Percentiles rank a stretch among this genome's conserved stretches.
These are phyloP conservation scores for Aureobasidium sp. DNA, from an alignment of 2,329 filamentous ascomycete genomes.

Conservation along the genomic window DNA sequence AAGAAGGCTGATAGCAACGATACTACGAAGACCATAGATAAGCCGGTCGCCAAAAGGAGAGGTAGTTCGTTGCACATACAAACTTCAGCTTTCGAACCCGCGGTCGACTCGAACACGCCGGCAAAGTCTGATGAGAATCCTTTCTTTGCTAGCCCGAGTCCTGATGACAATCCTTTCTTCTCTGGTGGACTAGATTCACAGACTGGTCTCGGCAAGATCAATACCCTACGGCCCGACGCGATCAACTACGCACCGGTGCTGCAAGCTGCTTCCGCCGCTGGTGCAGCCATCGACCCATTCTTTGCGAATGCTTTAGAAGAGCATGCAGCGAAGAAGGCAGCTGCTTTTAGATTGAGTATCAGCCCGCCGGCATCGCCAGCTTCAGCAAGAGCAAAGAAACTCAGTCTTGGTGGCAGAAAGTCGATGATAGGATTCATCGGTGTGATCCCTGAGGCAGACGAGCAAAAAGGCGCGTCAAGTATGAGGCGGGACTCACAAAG, in stretches of 20 bases:
- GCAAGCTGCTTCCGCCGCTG: conserved; percentile 4
- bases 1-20: neutral
- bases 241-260: conserved; percentile 11
- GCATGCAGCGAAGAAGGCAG: neutral
- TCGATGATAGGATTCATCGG: neutral
- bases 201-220: conserved; percentile 4
- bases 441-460: neutral
- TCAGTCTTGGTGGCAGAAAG: neutral
- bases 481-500: neutral
- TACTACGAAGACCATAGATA: neutral
- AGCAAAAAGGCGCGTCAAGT: neutral
- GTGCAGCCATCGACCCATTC: conserved; percentile 7
- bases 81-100: neutral
- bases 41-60: neutral
- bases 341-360: neutral
- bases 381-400: neutral
- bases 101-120: neutral
- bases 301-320: conserved; percentile 3
- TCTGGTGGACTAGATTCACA: conserved; percentile 1
- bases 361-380: neutral
- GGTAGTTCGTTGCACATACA: neutral
- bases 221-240: neutral
- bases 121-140: neutral
- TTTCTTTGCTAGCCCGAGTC: neutral
- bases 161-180: conserved; percentile 14